phyloP scores from a whole-genome alignment of 2,329 filamentous ascomycete genomes.

The Harringtonia lauricola region DNA sequence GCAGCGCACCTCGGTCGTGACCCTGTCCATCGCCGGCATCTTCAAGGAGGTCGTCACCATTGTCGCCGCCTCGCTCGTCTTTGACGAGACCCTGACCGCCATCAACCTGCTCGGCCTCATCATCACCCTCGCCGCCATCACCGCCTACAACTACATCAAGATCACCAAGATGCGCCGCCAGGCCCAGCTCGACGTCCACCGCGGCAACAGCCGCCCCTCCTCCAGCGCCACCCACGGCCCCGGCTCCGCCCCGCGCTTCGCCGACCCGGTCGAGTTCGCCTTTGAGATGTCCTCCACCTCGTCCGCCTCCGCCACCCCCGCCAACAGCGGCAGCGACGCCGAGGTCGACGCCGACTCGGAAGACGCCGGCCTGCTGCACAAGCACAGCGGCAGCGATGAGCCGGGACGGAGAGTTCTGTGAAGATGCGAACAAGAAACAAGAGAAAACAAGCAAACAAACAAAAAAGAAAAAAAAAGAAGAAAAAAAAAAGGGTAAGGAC shows the following conservation, averaged over 20 bases:
- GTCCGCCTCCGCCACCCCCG: background rate
- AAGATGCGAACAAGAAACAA: background rate
- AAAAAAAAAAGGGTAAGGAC: too few relatives aligned
- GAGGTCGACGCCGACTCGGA: conserved; percentile 28
- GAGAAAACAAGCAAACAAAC: background rate
- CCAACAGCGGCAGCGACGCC: conserved; percentile 9
- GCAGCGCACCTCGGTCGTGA: conserved; percentile 91
- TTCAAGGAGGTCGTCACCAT: conserved; percentile 99
- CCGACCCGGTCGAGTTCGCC: background rate
- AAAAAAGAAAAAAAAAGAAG: too few relatives aligned
- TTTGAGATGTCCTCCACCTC: background rate
- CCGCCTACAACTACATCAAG: conserved; percentile 89
- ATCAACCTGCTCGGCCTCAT: conserved; percentile 81
- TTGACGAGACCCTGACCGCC: conserved; percentile 75
- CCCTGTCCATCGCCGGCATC: conserved; percentile 90
- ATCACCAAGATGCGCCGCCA: conserved; percentile 79
- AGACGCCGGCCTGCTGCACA: conserved; percentile 34
- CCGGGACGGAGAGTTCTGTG: background rate
- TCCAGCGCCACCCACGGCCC: conserved; percentile 1
- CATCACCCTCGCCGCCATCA: conserved; percentile 82
- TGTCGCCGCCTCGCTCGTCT: conserved; percentile 73
- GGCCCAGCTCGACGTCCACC: conserved; percentile 44
- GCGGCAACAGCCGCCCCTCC: conserved; percentile 22
- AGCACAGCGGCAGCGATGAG: conserved; percentile 14
- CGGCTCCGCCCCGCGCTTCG: background rate